These are phyloP conservation scores for Microascus cirrosus DNA, from an alignment of 2,329 filamentous ascomycete species.

Conservation along the genomic window DNA sequence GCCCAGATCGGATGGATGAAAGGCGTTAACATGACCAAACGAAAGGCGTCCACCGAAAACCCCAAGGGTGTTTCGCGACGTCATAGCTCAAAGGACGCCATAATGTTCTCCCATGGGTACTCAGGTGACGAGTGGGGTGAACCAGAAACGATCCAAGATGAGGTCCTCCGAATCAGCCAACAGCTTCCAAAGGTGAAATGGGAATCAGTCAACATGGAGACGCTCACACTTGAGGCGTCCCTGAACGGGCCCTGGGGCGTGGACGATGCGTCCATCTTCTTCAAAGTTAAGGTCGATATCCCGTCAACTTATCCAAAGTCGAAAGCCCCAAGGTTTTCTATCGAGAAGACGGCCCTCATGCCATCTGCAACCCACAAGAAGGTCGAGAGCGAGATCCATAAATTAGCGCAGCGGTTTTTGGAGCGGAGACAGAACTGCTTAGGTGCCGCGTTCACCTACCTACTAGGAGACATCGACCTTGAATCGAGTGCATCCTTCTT, in stretches of 20 bases:
- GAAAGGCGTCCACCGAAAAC: conserved; percentile 29
- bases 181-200: conserved; percentile 54
- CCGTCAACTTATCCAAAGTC: conserved; percentile 46
- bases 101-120: conserved; percentile 37
- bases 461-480: conserved; percentile 52
- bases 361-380: conserved; percentile 38
- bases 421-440: conserved; percentile 50
- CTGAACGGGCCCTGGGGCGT: conserved; percentile 54
- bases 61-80: conserved; percentile 27
- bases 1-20: conserved; percentile 60
- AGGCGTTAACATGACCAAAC: conserved; percentile 52
- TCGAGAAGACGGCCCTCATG: conserved; percentile 54
- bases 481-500: conserved; percentile 50
- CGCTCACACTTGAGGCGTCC: conserved; percentile 45
- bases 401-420: conserved; percentile 44
- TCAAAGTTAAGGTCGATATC: conserved; percentile 50
- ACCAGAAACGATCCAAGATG: conserved; percentile 52
- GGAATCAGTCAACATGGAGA: conserved; percentile 54
- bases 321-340: conserved; percentile 44
- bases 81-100: conserved; percentile 39
- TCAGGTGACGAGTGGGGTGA: conserved; percentile 48
- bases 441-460: conserved; percentile 49
- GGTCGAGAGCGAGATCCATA: conserved; percentile 42
- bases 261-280: conserved; percentile 44
- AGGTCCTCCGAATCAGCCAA: conserved; percentile 49